Conservation (phyloP, 1,284 basidiomycete genomes). For the Moniliophthora roreri region DNA sequence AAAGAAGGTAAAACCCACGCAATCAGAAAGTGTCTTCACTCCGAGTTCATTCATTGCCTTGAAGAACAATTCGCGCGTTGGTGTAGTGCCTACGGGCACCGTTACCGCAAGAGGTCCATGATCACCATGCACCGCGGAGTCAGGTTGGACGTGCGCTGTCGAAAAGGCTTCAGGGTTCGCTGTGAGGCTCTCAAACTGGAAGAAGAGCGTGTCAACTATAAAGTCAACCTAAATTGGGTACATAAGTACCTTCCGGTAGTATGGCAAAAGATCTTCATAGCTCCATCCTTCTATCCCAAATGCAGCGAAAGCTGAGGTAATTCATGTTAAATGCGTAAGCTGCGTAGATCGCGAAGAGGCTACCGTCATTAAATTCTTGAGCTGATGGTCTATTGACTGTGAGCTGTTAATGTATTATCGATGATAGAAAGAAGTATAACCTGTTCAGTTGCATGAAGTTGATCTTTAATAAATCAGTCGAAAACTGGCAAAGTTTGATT, state of each 20-base stretch:
- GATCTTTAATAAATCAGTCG: neutral
- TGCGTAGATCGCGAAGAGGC: no score
- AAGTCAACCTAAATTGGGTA: neutral
- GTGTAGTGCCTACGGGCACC: neutral
- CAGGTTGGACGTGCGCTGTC: neutral
- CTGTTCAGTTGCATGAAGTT: constrained; percentile 1
- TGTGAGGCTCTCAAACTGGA: neutral
- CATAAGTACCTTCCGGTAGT: neutral
- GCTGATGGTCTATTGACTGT: neutral
- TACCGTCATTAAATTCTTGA: neutral
- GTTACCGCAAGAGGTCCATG: neutral
- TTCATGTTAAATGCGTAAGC: neutral
- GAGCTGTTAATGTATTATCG: neutral
- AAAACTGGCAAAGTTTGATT: no score
- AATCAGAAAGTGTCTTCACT: neutral
- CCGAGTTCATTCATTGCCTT: constrained; percentile 1
- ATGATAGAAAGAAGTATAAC: neutral
- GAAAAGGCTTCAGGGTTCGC: no score
- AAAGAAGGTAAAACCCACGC: neutral
- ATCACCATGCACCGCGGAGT: neutral
- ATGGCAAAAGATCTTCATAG: neutral
- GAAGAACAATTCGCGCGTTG: neutral
- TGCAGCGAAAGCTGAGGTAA: neutral
- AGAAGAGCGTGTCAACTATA: no score
- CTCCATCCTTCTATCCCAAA: constrained; percentile 1